Evolutionary conservation across 1,284 basidiomycete species (phyloP).

Genomic region (Calocybe gambosa): DNA sequence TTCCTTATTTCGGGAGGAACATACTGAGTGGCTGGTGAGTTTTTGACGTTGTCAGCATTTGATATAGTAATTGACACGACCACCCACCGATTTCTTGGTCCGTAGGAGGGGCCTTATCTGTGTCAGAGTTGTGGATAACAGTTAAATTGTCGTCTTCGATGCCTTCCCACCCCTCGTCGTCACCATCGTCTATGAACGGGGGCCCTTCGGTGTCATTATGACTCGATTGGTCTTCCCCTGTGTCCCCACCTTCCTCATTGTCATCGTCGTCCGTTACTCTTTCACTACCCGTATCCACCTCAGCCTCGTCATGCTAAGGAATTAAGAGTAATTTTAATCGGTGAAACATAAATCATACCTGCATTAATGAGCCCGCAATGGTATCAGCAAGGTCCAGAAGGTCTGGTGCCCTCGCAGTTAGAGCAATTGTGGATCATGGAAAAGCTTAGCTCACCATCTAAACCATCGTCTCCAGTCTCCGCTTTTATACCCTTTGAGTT

Average conservation of each 20-base stretch:
- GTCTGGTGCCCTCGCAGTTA: constrained; percentile 28
- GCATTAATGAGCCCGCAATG: constrained; percentile 23
- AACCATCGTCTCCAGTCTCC: constrained; percentile 43
- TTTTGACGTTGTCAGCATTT: constrained; percentile 19
- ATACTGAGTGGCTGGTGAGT: constrained; percentile 38
- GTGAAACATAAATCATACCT: constrained; percentile 7
- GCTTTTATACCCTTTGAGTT: no score
- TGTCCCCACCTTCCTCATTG: not conserved
- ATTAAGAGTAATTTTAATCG: not conserved
- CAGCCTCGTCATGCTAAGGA: not conserved
- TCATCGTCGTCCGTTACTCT: constrained; percentile 1
- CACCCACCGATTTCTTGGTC: constrained; percentile 13
- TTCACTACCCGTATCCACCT: constrained; percentile 3
- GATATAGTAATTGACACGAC: not conserved
- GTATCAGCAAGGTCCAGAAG: constrained; percentile 49
- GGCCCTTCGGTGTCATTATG: not conserved
- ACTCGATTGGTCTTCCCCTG: not conserved
- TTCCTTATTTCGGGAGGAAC: constrained; percentile 62
- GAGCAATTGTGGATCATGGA: no score
- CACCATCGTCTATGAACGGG: constrained; percentile 16
- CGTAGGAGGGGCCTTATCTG: constrained; percentile 16
- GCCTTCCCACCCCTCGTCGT: constrained; percentile 29
- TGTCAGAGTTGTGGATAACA: constrained; percentile 19
- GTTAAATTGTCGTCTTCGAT: constrained; percentile 22
- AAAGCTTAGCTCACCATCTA: constrained; percentile 41